Evolutionary conservation across 176 grass and related monocot genomes (phyloP), one percentile per base, ranked within the genome.

Genomic region (Hordeum vulgare): DNA sequence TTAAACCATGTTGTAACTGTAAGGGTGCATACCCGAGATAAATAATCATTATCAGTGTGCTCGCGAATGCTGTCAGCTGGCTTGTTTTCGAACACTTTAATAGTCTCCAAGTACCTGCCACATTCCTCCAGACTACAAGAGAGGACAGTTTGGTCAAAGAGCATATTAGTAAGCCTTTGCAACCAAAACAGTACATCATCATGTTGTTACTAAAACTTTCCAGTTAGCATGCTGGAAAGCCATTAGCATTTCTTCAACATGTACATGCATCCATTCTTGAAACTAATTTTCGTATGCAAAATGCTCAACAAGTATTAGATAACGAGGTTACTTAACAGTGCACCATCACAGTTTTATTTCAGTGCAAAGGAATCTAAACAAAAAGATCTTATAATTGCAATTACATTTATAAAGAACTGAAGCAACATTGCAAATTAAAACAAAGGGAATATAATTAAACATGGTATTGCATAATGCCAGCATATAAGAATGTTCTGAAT

Each of bases 31-130:
- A 99, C 96, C 87, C 91, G 83, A 81, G 96, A 96, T 72, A 99
- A 84, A 87, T 96, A 99, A 66, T 99, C 93, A 71, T 83, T 90
- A 67, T 99, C 93, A 59, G 59, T 93, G 71, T 99, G 96, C 75
- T 96, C 96, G 1, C 88, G 81, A 60, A 99, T 96, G 41, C 56
- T 92, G 26, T 96, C 96, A 83, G 96, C 93, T 71, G 96, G 73
- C 71, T 99, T 99, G 51, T 99, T 99, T 89, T 99, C 96, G 27
- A 96, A 99, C 3, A 94, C 91, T 98, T 98, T 99, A 23, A 99
- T 92, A n/a, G 96, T 96, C 83, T 99, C 96, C 89, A 99, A 90
- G 79, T 96, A 99, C 45, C 91, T 83, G 74, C 87, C 96, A 66
- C 96, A 99, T 80, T 99, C 96, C 85, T 99, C 96, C 77, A 92